Conservation (phyloP, 2,329 filamentous ascomycete species). For the Cladophialophora carrionii region DNA sequence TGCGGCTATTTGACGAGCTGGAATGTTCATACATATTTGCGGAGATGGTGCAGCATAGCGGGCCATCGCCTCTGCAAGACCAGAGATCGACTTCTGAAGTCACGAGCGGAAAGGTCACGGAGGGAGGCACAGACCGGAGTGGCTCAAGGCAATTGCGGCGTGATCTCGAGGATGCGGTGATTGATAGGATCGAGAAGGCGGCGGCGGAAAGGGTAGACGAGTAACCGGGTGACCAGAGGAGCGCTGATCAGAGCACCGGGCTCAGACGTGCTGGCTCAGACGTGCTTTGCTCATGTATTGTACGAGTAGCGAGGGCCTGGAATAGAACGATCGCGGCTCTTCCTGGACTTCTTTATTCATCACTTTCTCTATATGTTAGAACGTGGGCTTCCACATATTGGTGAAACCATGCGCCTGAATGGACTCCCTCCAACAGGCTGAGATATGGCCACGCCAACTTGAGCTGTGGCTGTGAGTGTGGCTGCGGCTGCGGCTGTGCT, state of each 20-base stretch:
- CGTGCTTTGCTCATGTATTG: background rate
- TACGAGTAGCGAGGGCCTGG: no score
- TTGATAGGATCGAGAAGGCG: conserved; percentile 81
- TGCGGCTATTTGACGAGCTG: conserved; percentile 80
- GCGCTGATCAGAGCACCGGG: background rate
- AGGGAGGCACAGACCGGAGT: background rate
- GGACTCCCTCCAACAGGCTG: no score
- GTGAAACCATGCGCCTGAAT: no score
- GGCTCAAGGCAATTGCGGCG: conserved; percentile 1
- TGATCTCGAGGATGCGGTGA: conserved; percentile 75
- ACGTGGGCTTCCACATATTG: no score
- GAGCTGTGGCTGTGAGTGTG: no score
- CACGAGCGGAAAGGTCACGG: conserved; percentile 41
- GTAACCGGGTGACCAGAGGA: background rate
- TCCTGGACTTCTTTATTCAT: background rate
- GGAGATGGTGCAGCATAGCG: conserved; percentile 67
- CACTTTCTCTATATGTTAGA: no score
- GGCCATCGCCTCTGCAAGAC: background rate
- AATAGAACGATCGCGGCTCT: no score
- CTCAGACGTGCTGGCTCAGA: no score
- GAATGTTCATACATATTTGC: conserved; percentile 84
- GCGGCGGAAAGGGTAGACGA: conserved; percentile 48
- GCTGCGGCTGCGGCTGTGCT: no score
- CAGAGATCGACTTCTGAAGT: conserved; percentile 34
- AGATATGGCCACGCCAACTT: no score